Base-by-base conservation (phyloP, 257 asterid genomes). In the Solanum tacnaense region DNA sequence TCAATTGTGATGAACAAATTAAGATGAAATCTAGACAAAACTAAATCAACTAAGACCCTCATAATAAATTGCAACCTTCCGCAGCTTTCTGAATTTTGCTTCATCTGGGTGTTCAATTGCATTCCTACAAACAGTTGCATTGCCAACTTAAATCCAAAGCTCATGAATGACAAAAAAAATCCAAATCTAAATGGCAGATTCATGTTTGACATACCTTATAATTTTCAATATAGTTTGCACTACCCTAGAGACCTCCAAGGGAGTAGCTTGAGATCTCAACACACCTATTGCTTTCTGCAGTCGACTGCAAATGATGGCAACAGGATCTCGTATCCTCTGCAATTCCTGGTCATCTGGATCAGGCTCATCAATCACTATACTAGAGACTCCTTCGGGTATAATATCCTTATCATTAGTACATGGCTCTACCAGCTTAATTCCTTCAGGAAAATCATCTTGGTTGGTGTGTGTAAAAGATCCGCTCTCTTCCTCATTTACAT, bases 301-400 rank as follows among this genome's bases (percentile, higher is more conserved):
- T 87, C 98, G 96, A 82, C 89, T 91, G 79, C 92, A 94, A 87
- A 96, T 29, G 62, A 88, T 27, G n/a, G 94, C 85, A 86, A 95
- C 98, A 41, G 99, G 95, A 86, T 96, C 99, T 91, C 93, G 98
- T 86, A 97, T 97, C 86, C 93, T 91, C 93, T 88, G 93, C 89
- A 96, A 89, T 92, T 94, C 98, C 44, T 89, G 88, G 89, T 95
- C 95, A 89, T 95, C 93, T 74, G 93, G 92, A 89, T 91, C 93
- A 60, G 96, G 95, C 83, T 91, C 92, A 38, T 67, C 76, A 68
- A 75, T 70, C 86, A 84, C 91, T 72, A 23, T 86, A 78, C 65
- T 83, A 32, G 88, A 79, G 62, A 60, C 32, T 73, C 71, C 84
- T 82, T 88, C 87, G 11, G 65, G 27, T 23, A 49, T 60, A 13